Conservation (phyloP, 257 asterid species). For the Primulina tabacum region DNA sequence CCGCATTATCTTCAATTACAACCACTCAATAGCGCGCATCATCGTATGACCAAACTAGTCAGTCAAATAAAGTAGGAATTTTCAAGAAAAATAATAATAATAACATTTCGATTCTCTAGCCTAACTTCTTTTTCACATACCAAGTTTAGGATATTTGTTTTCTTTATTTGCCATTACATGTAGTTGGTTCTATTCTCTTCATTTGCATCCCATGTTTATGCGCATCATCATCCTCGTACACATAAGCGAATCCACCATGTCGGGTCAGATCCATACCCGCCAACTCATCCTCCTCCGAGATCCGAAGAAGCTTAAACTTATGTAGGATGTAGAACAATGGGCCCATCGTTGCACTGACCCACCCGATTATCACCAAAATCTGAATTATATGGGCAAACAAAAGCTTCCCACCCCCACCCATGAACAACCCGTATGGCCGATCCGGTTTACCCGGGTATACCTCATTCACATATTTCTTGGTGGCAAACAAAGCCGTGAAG, state of each 20-base stretch:
- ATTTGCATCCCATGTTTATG: conserved; percentile 39
- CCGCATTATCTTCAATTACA: not conserved
- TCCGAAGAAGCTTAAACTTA: conserved; percentile 60
- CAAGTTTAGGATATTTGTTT: too few species aligned
- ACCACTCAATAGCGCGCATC: not conserved
- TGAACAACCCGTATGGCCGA: conserved; percentile 76
- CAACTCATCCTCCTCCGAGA: conserved; percentile 75
- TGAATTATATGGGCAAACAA: conserved; percentile 72
- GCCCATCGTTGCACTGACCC: conserved; percentile 90
- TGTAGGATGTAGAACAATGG: conserved; percentile 56
- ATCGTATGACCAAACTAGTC: not conserved
- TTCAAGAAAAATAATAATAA: too few species aligned
- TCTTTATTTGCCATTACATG: not conserved
- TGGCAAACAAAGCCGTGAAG: conserved; percentile 73
- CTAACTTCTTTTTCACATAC: too few species aligned
- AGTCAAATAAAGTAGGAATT: not conserved
- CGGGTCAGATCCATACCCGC: conserved; percentile 99
- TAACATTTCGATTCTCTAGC: too few species aligned
- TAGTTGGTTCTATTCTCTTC: conserved; percentile 49
- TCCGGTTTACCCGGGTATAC: conserved; percentile 56
- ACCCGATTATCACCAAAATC: conserved; percentile 69
- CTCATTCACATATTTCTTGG: conserved; percentile 55
- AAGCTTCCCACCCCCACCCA: conserved; percentile 84
- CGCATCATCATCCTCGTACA: conserved; percentile 50
- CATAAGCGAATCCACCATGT: conserved; percentile 90